These are phyloP conservation scores for Penicillium malachiteum DNA, from an alignment of 495 filamentous ascomycete genomes.

Conservation along the genomic window DNA sequence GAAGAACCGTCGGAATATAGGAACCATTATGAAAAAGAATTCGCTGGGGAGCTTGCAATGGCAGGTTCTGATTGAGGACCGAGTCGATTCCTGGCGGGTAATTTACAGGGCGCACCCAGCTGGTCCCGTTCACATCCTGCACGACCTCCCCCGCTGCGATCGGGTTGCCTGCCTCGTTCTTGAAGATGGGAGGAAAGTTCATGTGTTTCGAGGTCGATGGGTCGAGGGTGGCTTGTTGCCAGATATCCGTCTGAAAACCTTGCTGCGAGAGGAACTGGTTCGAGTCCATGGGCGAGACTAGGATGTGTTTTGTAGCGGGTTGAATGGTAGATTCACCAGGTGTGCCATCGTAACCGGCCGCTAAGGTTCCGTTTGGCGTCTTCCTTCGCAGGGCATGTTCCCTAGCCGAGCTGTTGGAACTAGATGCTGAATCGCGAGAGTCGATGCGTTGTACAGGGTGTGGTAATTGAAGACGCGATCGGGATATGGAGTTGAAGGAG, in stretches of 20 bases:
- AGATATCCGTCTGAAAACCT: constrained; percentile 30
- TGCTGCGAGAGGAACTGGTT: constrained; percentile 35
- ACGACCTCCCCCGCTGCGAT: constrained; percentile 29
- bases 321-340: constrained; percentile 71
- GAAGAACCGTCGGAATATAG: constrained; percentile 65
- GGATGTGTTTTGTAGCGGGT: constrained; percentile 82
- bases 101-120: constrained; percentile 47
- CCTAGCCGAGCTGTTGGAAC: constrained; percentile 22
- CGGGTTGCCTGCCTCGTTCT: constrained; percentile 31
- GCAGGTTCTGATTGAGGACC: constrained; percentile 48
- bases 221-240: constrained; percentile 31
- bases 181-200: constrained; percentile 47
- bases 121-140: constrained; percentile 36
- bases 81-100: constrained; percentile 49
- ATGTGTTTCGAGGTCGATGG: constrained; percentile 32
- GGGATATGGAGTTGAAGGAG: constrained; percentile 25
- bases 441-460: constrained; percentile 45
- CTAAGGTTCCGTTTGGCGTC: constrained; percentile 89
- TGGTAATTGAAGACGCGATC: constrained; percentile 41
- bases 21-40: constrained; percentile 47
- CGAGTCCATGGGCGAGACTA: constrained; percentile 61
- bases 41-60: constrained; percentile 37
- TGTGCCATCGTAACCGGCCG: constrained; percentile 91
- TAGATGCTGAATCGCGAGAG: constrained; percentile 24
- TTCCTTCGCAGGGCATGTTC: constrained; percentile 90